Evolutionary conservation across 164 flowering plant species (phyloP).

Genomic region (Malania oleifera): DNA sequence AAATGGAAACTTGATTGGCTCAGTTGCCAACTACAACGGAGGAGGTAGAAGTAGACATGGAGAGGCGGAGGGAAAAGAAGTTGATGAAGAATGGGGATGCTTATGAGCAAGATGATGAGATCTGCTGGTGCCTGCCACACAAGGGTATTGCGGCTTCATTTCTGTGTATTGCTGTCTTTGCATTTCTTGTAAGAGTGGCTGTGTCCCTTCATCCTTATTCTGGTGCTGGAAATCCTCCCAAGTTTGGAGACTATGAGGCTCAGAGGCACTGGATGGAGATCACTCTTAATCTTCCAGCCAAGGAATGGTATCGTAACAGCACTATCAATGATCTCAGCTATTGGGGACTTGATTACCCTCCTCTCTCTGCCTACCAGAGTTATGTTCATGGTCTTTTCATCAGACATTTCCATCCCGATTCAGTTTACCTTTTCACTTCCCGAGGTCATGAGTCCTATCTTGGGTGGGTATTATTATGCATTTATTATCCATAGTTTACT

Average conservation of each 20-base stretch:
- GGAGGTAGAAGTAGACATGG: too few species aligned
- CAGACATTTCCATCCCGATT: conserved; percentile 50
- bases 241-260: conserved; percentile 89
- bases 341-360: conserved; percentile 98
- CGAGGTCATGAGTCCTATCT: conserved; percentile 79
- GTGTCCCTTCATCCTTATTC: conserved; percentile 81
- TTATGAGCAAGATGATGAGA: neutral
- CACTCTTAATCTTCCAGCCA: conserved; percentile 56
- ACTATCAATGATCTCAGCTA: conserved; percentile 67
- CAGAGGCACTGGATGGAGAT: conserved; percentile 99
- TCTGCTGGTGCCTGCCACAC: conserved; percentile 20
- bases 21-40: too few species aligned
- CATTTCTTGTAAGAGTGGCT: conserved; percentile 48
- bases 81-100: neutral
- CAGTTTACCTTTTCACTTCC: conserved; percentile 62
- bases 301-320: conserved; percentile 70
- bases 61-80: neutral
- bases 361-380: conserved; percentile 94
- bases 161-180: conserved; percentile 47
- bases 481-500: neutral
- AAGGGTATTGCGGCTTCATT: conserved; percentile 25
- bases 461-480: conserved; percentile 42
- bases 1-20: too few species aligned
- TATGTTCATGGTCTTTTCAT: conserved; percentile 64
- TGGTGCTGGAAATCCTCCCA: conserved; percentile 82